A percentile compares a stretch with the other conserved stretches of the same genome.
phyloP scores from a whole-genome alignment of 2,329 filamentous ascomycete genomes.

The Zasmidium angulare region DNA sequence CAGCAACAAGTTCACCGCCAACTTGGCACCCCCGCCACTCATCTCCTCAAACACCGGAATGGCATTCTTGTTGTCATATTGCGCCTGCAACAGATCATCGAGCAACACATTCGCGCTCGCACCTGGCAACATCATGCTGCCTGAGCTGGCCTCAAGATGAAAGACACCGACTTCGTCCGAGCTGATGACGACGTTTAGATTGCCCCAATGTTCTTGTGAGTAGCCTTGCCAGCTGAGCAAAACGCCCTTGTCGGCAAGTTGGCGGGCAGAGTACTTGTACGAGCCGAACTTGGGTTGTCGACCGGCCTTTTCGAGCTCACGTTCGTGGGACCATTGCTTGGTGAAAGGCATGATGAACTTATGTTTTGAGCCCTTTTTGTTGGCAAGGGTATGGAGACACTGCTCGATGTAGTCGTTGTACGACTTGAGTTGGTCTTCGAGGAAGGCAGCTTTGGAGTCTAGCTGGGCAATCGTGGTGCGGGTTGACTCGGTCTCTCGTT shows the following conservation, averaged over 20 bases:
- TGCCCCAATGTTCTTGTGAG: conserved; percentile 78
- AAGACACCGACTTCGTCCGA: conserved; percentile 95
- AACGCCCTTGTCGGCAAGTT: conserved; percentile 89
- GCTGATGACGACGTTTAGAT: conserved; percentile 89
- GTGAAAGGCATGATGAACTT: conserved; percentile 94
- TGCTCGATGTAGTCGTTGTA: conserved; percentile 99
- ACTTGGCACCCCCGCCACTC: conserved; percentile 56
- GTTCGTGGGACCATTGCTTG: conserved; percentile 97
- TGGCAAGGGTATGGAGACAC: conserved; percentile 94
- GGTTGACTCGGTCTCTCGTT: conserved; percentile 85
- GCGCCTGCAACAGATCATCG: conserved; percentile 90
- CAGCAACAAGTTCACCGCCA: conserved; percentile 95
- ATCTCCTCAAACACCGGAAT: conserved; percentile 83
- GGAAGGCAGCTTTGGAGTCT: conserved; percentile 83
- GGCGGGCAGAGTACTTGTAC: conserved; percentile 92
- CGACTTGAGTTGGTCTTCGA: conserved; percentile 92
- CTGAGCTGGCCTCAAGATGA: conserved; percentile 83
- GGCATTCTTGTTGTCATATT: conserved; percentile 96
- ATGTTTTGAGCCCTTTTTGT: conserved; percentile 81
- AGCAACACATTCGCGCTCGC: conserved; percentile 85
- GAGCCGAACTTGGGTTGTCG: conserved; percentile 96
- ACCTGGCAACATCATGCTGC: conserved; percentile 93
- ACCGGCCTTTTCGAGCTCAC: conserved; percentile 87
- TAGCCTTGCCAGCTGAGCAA: conserved; percentile 89
- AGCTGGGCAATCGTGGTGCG: conserved; percentile 72